phyloP scores from a whole-genome alignment of 1,284 basidiomycete species.

The Sphagnurus paluster region DNA sequence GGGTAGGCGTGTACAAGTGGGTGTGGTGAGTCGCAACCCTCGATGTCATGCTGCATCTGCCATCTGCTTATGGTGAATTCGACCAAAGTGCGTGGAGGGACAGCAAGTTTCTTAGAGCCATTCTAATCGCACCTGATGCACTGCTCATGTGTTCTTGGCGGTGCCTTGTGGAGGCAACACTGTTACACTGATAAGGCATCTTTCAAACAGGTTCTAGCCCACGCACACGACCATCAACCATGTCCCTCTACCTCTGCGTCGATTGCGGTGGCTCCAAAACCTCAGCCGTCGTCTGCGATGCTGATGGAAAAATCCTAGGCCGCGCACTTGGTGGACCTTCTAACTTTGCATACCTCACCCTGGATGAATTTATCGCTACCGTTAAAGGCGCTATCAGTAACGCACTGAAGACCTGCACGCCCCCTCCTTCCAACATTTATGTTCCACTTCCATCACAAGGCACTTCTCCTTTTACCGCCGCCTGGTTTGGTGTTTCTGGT shows the following conservation, averaged over 20 bases:
- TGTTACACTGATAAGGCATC: slow-evolving; percentile 1
- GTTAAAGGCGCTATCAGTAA: slow-evolving; percentile 49
- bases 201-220: neutral
- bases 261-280: slow-evolving; percentile 86
- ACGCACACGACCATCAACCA: slow-evolving; percentile 24
- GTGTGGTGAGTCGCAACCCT: neutral
- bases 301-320: slow-evolving; percentile 55
- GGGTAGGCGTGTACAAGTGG: slow-evolving; percentile 26
- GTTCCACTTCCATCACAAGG: slow-evolving; percentile 40
- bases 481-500: slow-evolving; percentile 79
- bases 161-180: neutral
- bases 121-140: neutral
- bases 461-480: slow-evolving; percentile 52
- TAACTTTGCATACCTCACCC: slow-evolving; percentile 38
- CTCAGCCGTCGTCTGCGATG: slow-evolving; percentile 62
- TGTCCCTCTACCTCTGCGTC: slow-evolving; percentile 54
- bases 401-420: slow-evolving; percentile 50
- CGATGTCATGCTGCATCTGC: neutral
- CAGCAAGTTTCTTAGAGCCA: neutral
- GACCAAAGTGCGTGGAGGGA: neutral
- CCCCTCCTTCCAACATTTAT: slow-evolving; percentile 31
- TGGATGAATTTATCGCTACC: slow-evolving; percentile 36
- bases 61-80: neutral
- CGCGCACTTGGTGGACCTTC: slow-evolving; percentile 61
- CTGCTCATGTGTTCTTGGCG: neutral